A percentile compares a stretch with the other conserved stretches of the same genome.
Evolutionary conservation across 23 red algal species (phyloP).

Genomic region (Gracilariopsis chorda): DNA sequence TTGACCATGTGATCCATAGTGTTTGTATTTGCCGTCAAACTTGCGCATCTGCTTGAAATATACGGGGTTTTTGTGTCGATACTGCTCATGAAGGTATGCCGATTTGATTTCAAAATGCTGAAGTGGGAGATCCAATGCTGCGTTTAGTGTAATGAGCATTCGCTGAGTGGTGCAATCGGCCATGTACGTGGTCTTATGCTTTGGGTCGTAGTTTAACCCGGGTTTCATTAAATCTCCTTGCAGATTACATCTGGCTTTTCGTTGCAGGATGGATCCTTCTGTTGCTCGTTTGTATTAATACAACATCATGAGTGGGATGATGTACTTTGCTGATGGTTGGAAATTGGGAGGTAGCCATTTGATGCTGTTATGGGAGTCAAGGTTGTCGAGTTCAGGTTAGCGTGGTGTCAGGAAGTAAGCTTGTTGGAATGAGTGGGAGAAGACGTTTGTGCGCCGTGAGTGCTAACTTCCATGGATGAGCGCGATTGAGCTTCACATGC

Average conservation of each 20-base stretch:
- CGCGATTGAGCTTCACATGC: background rate
- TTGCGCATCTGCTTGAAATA: background rate
- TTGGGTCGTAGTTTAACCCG: background rate
- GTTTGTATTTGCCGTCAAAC: background rate
- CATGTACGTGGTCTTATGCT: background rate
- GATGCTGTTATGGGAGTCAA: too few species aligned
- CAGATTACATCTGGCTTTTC: too few species aligned
- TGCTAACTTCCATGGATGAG: background rate
- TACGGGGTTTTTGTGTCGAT: background rate
- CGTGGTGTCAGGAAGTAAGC: background rate
- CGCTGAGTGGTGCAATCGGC: background rate
- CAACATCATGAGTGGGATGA: too few species aligned
- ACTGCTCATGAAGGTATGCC: background rate
- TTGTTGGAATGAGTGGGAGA: background rate
- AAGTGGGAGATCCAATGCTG: background rate
- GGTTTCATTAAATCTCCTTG: slow-evolving; percentile 22
- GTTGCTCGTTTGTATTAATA: too few species aligned
- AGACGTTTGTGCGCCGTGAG: background rate
- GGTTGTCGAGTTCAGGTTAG: background rate
- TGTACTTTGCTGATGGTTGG: too few species aligned
- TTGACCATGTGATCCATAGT: background rate
- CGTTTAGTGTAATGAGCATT: background rate
- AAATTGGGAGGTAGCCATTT: too few species aligned
- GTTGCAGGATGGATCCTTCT: too few species aligned
- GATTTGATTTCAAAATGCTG: slow-evolving; percentile 17